A percentile compares a stretch with the other conserved stretches of the same genome.
Conservation (phyloP, 179 eudicot species). For the Corrigiola litoralis region DNA sequence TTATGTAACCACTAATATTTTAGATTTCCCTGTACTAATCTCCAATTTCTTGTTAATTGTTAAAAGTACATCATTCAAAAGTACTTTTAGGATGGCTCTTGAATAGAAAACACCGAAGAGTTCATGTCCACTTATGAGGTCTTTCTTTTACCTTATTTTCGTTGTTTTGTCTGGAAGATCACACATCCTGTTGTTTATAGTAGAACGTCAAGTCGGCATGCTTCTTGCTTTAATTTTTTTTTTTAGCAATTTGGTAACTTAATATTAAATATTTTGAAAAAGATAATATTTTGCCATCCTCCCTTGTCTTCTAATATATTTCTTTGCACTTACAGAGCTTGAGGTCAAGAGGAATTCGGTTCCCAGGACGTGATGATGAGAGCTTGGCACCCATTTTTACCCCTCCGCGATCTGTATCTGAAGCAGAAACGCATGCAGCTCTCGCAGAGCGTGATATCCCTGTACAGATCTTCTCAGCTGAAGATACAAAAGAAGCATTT, state of each 20-base stretch:
- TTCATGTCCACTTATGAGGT: too few species aligned
- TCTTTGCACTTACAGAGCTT: slow-evolving; percentile 48
- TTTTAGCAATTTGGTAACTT: too few species aligned
- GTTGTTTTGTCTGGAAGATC: too few species aligned
- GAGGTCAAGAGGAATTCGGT: slow-evolving; percentile 77
- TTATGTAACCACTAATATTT: too few species aligned
- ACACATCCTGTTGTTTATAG: too few species aligned
- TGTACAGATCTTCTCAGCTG: slow-evolving; percentile 53
- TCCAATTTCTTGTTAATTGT: too few species aligned
- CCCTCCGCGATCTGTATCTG: slow-evolving; percentile 71
- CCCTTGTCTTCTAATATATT: slow-evolving; percentile 2
- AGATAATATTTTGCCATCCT: background rate
- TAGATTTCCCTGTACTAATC: background rate
- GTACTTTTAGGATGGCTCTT: too few species aligned
- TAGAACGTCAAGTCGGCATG: too few species aligned
- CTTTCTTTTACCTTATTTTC: too few species aligned
- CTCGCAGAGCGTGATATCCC: slow-evolving; percentile 61
- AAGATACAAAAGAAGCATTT: slow-evolving; percentile 84
- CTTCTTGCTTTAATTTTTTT: too few species aligned
- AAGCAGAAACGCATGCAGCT: slow-evolving; percentile 49
- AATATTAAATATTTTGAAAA: too few species aligned
- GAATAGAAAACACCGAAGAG: too few species aligned
- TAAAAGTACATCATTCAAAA: background rate
- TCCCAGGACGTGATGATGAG: slow-evolving; percentile 88
- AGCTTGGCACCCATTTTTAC: slow-evolving; percentile 94